Base-by-base conservation (phyloP, 2,329 filamentous ascomycete genomes). In the Hypoxylon sp. region DNA sequence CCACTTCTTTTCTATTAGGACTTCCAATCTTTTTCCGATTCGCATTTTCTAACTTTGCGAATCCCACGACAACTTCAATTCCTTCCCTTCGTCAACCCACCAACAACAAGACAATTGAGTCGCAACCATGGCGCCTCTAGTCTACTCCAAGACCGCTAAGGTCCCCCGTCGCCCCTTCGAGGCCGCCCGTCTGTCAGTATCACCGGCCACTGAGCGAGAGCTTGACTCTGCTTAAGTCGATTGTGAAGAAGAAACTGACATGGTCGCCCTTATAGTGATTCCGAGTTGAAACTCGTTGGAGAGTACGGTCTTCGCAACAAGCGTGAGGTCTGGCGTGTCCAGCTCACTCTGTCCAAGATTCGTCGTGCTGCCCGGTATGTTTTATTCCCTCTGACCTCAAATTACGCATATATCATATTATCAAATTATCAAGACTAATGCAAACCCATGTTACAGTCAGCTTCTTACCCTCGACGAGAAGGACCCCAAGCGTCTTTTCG, bases 271-370 rank as follows among this genome's bases (percentile, higher is more conserved):
- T 10, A 49, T 69, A 98, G 96, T 89, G 96, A 99, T 89, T 93
- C 94, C 82, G 96, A 99, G 89, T 88, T 99, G 86, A 99, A 99
- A 93, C 92, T 96, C 86, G 95, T 99, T 81, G 96, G 96, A 87
- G 96, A 99, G 89, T 99, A 97, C 90, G 96, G 96, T 87, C 93
- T 99, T 80, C 93, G 94, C 87, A 99, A 99, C 90, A 99, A 99
- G 94, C 95, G 96, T 89, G 96, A 99, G 90, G 96, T 99, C 83
- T 99, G 96, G 96, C 94, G 96, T 86, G 96, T 99, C 86, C 91
- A 93, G 90, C 92, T 99, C 85, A 98, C 95, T 81, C 92, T 99
- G 82, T 98, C 96, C 88, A 98, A 98, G 92, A 99, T 99, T 81
- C 96, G 96, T 94, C 96, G 96, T 97, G 96, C 96, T 91, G 96